A percentile compares a stretch with the other conserved stretches of the same genome.
Conservation (phyloP, 2,329 filamentous ascomycete genomes). For the Talaromyces sp. region DNA sequence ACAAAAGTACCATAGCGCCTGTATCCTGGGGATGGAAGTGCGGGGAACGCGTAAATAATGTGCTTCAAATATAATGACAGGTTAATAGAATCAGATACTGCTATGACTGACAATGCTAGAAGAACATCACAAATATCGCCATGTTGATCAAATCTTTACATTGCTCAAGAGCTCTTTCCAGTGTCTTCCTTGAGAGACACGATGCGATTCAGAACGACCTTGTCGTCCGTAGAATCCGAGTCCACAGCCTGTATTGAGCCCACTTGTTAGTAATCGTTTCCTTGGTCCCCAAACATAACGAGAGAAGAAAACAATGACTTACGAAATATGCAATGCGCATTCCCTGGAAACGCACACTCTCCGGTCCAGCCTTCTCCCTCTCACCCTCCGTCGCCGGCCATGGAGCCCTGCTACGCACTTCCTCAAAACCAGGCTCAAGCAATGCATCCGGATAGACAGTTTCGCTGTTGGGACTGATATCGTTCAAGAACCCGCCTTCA, state of each 20-base stretch:
- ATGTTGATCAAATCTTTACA: neutral
- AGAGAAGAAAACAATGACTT: neutral
- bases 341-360: slow-evolving; percentile 75
- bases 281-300: neutral
- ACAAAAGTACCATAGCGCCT: neutral
- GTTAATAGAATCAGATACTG: neutral
- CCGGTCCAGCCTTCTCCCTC: slow-evolving; percentile 49
- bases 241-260: slow-evolving; percentile 52
- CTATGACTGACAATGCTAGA: slow-evolving; percentile 2
- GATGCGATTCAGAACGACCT: slow-evolving; percentile 83
- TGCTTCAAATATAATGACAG: neutral
- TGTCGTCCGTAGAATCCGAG: slow-evolving; percentile 70
- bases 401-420: slow-evolving; percentile 68
- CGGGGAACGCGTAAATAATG: neutral
- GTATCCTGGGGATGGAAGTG: neutral
- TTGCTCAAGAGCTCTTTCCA: slow-evolving; percentile 16
- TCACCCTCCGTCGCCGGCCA: slow-evolving; percentile 75
- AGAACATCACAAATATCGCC: neutral
- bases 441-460: slow-evolving; percentile 70
- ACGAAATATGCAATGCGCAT: slow-evolving; percentile 85
- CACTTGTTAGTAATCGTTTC: neutral
- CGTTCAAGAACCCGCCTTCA: slow-evolving; percentile 74
- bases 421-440: slow-evolving; percentile 78
- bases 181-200: slow-evolving; percentile 76
- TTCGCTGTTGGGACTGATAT: slow-evolving; percentile 82